Percentiles rank a stretch among this genome's conserved stretches.
Conservation (phyloP, 2,329 filamentous ascomycete genomes). For the Sporothrix phasma region DNA sequence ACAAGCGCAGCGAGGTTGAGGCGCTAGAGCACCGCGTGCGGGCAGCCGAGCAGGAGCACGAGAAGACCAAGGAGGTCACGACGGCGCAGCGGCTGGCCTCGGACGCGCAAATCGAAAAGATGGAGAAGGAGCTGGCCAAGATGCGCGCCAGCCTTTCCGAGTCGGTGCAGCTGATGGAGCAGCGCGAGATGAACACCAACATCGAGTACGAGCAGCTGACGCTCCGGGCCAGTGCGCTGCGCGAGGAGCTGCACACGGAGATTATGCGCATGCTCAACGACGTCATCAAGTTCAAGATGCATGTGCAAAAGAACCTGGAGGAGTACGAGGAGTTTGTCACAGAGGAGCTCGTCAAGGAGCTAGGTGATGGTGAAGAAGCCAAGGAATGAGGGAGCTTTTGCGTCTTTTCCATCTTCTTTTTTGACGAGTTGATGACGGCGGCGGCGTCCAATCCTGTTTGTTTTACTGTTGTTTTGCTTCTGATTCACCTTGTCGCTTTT, state of each 20-base stretch:
- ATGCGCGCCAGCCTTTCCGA: slow-evolving; percentile 79
- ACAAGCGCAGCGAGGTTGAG: slow-evolving; percentile 88
- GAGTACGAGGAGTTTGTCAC: slow-evolving; percentile 91
- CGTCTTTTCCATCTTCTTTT: neutral
- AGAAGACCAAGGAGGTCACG: slow-evolving; percentile 80
- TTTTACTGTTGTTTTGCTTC: neutral
- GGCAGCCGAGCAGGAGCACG: slow-evolving; percentile 85
- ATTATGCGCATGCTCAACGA: slow-evolving; percentile 94
- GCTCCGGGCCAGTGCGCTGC: slow-evolving; percentile 68
- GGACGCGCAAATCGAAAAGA: slow-evolving; percentile 93
- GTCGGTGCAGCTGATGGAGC: slow-evolving; percentile 83
- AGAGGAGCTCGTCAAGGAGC: slow-evolving; percentile 81
- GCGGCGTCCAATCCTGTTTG: neutral
- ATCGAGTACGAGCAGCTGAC: slow-evolving; percentile 95
- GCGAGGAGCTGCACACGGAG: slow-evolving; percentile 97
- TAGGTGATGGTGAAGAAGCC: slow-evolving; percentile 39
- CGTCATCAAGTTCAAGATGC: slow-evolving; percentile 97
- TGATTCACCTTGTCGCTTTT: neutral
- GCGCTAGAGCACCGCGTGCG: slow-evolving; percentile 79
- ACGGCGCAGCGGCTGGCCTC: slow-evolving; percentile 78
- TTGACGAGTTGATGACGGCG: neutral
- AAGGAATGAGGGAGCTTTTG: neutral
- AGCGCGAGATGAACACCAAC: slow-evolving; percentile 90
- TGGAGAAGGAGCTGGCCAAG: slow-evolving; percentile 94
- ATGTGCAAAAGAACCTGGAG: slow-evolving; percentile 84